A percentile compares a stretch with the other conserved stretches of the same genome.
phyloP scores from a whole-genome alignment of 2,329 filamentous ascomycete genomes.

The Colletotrichum orbiculare region DNA sequence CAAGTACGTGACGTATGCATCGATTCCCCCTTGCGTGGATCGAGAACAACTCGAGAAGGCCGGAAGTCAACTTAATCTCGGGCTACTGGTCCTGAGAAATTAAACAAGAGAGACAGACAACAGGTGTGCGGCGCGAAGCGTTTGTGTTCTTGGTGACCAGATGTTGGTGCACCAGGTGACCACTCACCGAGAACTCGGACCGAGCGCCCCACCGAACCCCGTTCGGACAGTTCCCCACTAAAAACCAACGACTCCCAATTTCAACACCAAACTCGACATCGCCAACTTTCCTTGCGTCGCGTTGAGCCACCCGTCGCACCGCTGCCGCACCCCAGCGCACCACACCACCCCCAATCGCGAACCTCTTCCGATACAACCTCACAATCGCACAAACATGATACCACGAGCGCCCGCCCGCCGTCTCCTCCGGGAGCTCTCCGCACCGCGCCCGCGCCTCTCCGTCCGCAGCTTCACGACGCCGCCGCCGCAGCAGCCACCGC shows the following conservation, averaged over 20 bases:
- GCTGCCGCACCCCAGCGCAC: constrained; percentile 3
- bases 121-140: too few species aligned
- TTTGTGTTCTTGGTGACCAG: too few species aligned
- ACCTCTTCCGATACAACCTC: not conserved
- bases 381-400: constrained; percentile 21
- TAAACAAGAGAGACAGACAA: too few species aligned
- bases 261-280: constrained; percentile 1
- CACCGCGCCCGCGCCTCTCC: constrained; percentile 12
- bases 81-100: too few species aligned
- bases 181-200: constrained; percentile 10
- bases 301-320: not conserved
- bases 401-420: constrained; percentile 19
- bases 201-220: not conserved
- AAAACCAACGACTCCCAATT: constrained; percentile 14
- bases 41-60: too few species aligned
- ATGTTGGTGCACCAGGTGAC: too few species aligned
- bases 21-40: too few species aligned
- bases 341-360: not conserved
- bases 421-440: constrained; percentile 30
- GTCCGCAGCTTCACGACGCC: constrained; percentile 27
- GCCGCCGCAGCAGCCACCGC: not conserved
- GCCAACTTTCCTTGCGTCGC: not conserved
- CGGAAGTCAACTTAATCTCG: too few species aligned
- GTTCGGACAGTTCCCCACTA: constrained; percentile 16
- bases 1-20: too few species aligned